Conservation (phyloP, 345 rosid genomes). For the Citrus medica region DNA sequence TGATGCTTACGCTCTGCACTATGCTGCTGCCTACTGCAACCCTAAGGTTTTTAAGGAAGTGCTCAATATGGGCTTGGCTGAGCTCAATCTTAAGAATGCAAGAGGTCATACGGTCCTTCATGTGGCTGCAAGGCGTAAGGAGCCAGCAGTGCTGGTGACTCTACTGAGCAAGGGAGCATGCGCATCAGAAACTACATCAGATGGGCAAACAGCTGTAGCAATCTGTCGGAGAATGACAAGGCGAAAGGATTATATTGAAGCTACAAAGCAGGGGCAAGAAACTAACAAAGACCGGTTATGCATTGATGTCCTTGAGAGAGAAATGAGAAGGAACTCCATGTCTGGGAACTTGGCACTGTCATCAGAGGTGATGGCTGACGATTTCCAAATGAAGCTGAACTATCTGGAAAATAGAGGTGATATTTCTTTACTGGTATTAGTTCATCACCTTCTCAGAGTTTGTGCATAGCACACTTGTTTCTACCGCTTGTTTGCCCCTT, state of each 20-base stretch:
- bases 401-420: slow-evolving; percentile 49
- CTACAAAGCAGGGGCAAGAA: slow-evolving; percentile 26
- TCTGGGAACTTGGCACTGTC: slow-evolving; percentile 6
- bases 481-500: neutral
- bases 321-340: slow-evolving; percentile 20
- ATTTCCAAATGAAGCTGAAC: slow-evolving; percentile 28
- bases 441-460: neutral
- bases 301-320: slow-evolving; percentile 38
- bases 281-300: slow-evolving; percentile 39
- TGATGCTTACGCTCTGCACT: slow-evolving; percentile 44
- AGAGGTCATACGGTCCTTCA: slow-evolving; percentile 47
- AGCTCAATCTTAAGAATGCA: slow-evolving; percentile 33
- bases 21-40: slow-evolving; percentile 47
- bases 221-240: slow-evolving; percentile 41
- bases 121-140: slow-evolving; percentile 44
- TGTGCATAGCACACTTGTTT: neutral
- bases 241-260: slow-evolving; percentile 36
- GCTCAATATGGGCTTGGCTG: slow-evolving; percentile 25
- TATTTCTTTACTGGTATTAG: neutral
- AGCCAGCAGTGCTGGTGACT: slow-evolving; percentile 28
- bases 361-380: slow-evolving; percentile 19
- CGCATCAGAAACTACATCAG: slow-evolving; percentile 27
- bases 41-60: slow-evolving; percentile 41
- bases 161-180: slow-evolving; percentile 35
- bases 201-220: slow-evolving; percentile 37